Conservation (phyloP, 2,329 filamentous ascomycete genomes). For the Colletotrichum phormii region DNA sequence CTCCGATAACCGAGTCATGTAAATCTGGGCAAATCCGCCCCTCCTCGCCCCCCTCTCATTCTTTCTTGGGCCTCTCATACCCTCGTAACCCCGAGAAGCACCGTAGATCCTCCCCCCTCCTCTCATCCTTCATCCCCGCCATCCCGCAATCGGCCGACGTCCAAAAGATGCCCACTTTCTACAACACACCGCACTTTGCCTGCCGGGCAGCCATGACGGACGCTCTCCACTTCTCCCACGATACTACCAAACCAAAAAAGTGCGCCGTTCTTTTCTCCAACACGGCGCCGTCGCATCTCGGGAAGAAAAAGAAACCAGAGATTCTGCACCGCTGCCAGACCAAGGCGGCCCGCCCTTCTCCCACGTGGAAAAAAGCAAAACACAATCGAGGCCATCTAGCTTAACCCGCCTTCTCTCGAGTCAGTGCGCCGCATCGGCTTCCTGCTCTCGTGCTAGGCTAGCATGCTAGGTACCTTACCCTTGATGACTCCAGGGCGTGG, state of each 20-base stretch:
- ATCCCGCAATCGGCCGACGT: not conserved
- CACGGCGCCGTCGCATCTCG: not conserved
- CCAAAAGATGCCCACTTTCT: not conserved
- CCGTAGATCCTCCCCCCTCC: not conserved
- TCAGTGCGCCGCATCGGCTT: constrained; percentile 1
- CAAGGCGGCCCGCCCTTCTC: not conserved
- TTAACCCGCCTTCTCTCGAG: not conserved
- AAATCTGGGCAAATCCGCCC: not conserved
- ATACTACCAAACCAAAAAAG: not conserved
- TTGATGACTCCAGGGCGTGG: not conserved
- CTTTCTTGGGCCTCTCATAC: not conserved
- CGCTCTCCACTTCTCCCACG: not conserved
- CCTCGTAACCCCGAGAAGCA: constrained; percentile 1
- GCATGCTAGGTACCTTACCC: not conserved
- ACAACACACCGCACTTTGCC: not conserved
- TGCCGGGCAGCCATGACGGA: not conserved
- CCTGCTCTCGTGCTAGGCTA: not conserved
- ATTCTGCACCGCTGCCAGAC: constrained; percentile 3
- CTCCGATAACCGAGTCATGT: constrained; percentile 34
- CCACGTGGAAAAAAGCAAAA: not conserved
- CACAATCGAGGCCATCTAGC: not conserved
- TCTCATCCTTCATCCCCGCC: not conserved
- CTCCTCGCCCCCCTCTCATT: not conserved
- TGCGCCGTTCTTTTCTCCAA: not conserved
- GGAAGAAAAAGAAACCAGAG: not conserved